These are phyloP conservation scores for Aspergillus phoenicis DNA, from an alignment of 2,329 filamentous ascomycete genomes.

Conservation along the genomic window DNA sequence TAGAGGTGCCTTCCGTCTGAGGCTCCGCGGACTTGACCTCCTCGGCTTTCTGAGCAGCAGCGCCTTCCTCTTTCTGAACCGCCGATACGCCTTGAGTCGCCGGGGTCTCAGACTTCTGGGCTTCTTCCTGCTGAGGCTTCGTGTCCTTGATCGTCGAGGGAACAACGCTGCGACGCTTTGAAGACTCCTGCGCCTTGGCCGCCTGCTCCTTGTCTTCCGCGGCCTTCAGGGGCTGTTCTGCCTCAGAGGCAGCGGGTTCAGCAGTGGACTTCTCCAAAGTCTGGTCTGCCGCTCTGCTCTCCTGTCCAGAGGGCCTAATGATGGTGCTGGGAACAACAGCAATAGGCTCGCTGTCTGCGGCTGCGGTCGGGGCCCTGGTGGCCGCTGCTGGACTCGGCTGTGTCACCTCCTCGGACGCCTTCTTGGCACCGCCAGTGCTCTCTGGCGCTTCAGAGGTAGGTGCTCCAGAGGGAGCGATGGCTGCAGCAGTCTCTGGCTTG, in stretches of 20 bases:
- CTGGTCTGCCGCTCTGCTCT: not conserved
- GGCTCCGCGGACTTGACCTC: constrained; percentile 6
- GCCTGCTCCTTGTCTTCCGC: constrained; percentile 20
- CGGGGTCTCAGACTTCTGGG: constrained; percentile 21
- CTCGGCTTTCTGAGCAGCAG: constrained; percentile 12
- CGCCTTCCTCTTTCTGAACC: constrained; percentile 9
- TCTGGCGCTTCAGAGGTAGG: not conserved
- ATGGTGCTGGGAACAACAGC: constrained; percentile 4
- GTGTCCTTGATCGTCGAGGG: constrained; percentile 23
- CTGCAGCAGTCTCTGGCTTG: not conserved
- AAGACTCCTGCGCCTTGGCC: constrained; percentile 21
- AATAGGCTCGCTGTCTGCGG: not conserved
- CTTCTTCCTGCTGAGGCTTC: constrained; percentile 24
- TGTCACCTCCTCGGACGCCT: not conserved
- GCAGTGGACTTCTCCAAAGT: not conserved
- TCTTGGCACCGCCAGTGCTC: not conserved
- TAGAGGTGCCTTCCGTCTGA: constrained; percentile 16
- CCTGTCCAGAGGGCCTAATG: not conserved
- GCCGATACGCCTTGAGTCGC: constrained; percentile 3
- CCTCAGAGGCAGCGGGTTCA: constrained; percentile 1
- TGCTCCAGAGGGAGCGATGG: not conserved
- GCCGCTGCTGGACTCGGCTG: not conserved
- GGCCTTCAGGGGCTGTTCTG: constrained; percentile 8
- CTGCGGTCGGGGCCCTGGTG: not conserved
- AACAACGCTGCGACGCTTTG: constrained; percentile 21